A percentile compares a stretch with the other conserved stretches of the same genome.
Evolutionary conservation across 805 yeast genomes (phyloP).

Genomic region (Saturnispora diversa): DNA sequence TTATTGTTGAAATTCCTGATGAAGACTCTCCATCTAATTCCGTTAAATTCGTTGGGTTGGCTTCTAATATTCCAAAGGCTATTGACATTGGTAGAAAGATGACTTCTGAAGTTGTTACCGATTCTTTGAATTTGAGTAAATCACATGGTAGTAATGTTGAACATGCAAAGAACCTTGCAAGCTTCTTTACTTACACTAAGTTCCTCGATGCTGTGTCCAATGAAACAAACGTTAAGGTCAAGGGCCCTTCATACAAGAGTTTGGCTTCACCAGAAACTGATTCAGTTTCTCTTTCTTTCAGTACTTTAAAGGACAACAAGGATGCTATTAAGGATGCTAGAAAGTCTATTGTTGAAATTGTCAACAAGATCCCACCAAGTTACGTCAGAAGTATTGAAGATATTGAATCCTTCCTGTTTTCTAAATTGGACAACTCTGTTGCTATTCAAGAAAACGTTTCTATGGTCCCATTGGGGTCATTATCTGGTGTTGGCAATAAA

Average conservation of each 20-base stretch:
- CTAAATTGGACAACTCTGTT: constrained; percentile 37
- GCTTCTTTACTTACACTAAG: constrained; percentile 51
- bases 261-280: constrained; percentile 35
- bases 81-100: constrained; percentile 50
- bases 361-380: constrained; percentile 65
- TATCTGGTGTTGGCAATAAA: constrained; percentile 36
- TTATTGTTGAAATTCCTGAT: constrained; percentile 48
- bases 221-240: constrained; percentile 35
- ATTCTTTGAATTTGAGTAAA: constrained; percentile 70
- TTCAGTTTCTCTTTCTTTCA: constrained; percentile 54
- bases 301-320: constrained; percentile 39
- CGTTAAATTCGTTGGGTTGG: constrained; percentile 59
- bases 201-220: constrained; percentile 39
- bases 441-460: constrained; percentile 42
- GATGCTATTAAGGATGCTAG: constrained; percentile 54
- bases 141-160: constrained; percentile 76
- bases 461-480: constrained; percentile 50
- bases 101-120: constrained; percentile 53
- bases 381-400: constrained; percentile 52
- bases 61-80: constrained; percentile 49
- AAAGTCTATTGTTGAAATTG: constrained; percentile 61
- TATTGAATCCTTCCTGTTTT: constrained; percentile 54
- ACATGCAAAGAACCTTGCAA: constrained; percentile 72
- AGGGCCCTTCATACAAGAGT: constrained; percentile 38
- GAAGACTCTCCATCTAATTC: constrained; percentile 33